Base-by-base conservation (phyloP, 2,329 filamentous ascomycete genomes). In the Fusarium praegraminearum region DNA sequence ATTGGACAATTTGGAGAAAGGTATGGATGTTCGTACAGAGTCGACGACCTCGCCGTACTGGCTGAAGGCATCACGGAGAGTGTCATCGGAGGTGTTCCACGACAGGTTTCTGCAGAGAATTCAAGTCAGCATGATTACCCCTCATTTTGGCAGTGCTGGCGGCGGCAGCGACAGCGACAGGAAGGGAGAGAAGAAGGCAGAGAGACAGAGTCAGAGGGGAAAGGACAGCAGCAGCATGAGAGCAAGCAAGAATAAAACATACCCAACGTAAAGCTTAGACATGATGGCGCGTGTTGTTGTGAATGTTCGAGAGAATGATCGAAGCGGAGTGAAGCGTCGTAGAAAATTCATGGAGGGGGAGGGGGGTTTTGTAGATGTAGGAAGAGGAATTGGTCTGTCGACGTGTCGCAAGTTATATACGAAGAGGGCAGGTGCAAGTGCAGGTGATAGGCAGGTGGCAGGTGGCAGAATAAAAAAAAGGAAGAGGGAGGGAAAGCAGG, bases 211-310 rank as follows among this genome's bases (percentile, higher is more conserved):
- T n/a, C 12, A n/a, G 18, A 28, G 22, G n/a, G 16, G 10, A 18
- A 10, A 8, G 35, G 16, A 38, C 9, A n/a, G 18, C 9, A 30
- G 22, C 4, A 22, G 30, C 9, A 11, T 7, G 8, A 6, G 5
- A 18, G 22, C 18, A 35, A 12, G 16, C 22, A 26, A 28, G 16
- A 18, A 9, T 20, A 5, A 28, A 11, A 41, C 49, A 15, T 7
- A 52, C 49, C 49, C 49, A 26, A 52, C 49, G 49, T 52, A 52
- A 40, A 52, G 49, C 49, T 52, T 52, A 41, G 49, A 52, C 49
- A 52, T 52, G 49, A 52, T 52, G 28, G 49, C 49, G 33, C 49
- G 49, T 40, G 49, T 52, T 28, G 49, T 52, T 11, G 49, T 52
- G 13, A 52, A 52, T 12, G 49, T 52, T 40, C 49, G 49, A 41